Evolutionary conservation across 176 grass and related monocot species (phyloP), one percentile per base, ranked within the genome.

Genomic region (Zoysia japonica): DNA sequence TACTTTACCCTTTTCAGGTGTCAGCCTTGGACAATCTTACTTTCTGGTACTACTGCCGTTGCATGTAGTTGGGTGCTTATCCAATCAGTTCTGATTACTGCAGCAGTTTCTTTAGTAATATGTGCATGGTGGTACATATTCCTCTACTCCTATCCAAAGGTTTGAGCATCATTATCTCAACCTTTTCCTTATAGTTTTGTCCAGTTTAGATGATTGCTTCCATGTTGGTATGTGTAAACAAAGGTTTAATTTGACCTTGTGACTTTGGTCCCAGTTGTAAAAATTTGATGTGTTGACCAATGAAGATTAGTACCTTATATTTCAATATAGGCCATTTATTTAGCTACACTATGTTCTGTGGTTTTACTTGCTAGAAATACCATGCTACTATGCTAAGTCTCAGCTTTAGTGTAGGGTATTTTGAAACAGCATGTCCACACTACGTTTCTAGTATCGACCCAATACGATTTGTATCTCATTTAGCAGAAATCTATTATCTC

Each of bases 101-200:
- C 73, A 68, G 92, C 57, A 38, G 74, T 88, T 61, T 87, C 87
- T 70, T 78, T 84, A 59, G 61, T 87, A 71, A 94, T 94, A 94
- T 89, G 87, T 78, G 85, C 89, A 87, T 98, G 95, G 95, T 94
- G 95, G 95, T 98, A 92, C 84, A 92, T 98, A 62, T 94, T 98
- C 71, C 82, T 98, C 6, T 91, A 94, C 73, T 85, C 92, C 12
- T 98, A 98, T 65, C 95, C 95, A 76, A 98, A 98, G 95, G 95
- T 94, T 78, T 84, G 78, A 9, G 36, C 11, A 59, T 5, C 11
- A 28, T 47, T 38, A 40, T 54, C 53, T 1, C 47, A 74, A 48
- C 15, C 48, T 70, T 8, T n/a, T 46, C 73, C 69, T 65, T 73
- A 47, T 1, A 3, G 15, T 49, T 37, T 73, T 66, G 0, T 52